Conservation (phyloP, 192 early-diverging fungal genomes). For the Phlyctochytrium arcticum region DNA sequence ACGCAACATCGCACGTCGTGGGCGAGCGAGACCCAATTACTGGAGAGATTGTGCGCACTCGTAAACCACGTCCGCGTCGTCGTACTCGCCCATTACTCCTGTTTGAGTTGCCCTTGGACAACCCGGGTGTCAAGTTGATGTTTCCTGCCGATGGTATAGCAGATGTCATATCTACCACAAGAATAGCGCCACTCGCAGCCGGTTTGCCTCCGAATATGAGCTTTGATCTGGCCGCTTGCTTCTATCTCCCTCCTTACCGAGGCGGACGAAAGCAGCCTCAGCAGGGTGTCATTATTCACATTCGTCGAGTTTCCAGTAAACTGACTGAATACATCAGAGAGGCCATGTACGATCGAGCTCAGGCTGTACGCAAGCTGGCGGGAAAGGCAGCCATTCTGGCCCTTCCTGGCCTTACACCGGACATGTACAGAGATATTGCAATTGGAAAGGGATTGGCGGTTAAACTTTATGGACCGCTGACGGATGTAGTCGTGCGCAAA, state of each 20-base stretch:
- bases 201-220: too few relatives aligned
- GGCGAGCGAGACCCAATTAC: background rate
- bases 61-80: background rate
- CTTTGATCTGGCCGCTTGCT: background rate
- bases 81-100: background rate
- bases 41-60: background rate
- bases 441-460: conserved; percentile 1
- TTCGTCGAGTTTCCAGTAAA: background rate
- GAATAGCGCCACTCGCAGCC: too few relatives aligned
- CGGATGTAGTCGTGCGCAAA: background rate
- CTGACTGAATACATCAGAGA: background rate
- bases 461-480: background rate
- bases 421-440: conserved; percentile 1
- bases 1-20: too few relatives aligned
- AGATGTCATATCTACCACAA: background rate
- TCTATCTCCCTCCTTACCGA: conserved; percentile 17
- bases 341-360: background rate
- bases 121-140: conserved; percentile 10
- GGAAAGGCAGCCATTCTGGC: conserved; percentile 5
- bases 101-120: conserved; percentile 13
- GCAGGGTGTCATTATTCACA: conserved; percentile 8
- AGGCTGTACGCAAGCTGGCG: conserved; percentile 1
- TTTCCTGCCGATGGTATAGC: conserved; percentile 10
- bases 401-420: conserved; percentile 5
- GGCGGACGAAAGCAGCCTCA: conserved; percentile 10